A percentile compares a stretch with the other conserved stretches of the same genome.
phyloP scores from a whole-genome alignment of 768 basidiomycete genomes.

The Lepiota venenata region DNA sequence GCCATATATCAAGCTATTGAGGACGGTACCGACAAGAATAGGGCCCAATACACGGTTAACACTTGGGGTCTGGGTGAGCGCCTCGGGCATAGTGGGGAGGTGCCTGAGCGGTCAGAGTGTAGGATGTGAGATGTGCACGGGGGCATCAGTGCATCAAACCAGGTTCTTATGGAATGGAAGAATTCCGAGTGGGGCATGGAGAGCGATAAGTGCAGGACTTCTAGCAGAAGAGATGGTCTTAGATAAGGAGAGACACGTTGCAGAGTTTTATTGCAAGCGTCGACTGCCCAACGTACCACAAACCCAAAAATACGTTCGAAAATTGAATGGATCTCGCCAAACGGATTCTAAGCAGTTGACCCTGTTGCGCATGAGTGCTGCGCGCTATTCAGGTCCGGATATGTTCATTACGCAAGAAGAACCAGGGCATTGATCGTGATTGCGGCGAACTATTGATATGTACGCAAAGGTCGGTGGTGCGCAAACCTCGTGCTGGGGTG shows the following conservation, averaged over 20 bases:
- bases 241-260: neutral
- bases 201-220: neutral
- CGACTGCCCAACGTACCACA: too few species aligned
- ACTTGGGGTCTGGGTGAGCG: neutral
- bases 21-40: constrained; percentile 18
- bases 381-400: too few species aligned
- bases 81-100: neutral
- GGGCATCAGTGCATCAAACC: neutral
- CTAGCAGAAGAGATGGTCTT: neutral
- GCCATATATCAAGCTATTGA: constrained; percentile 23
- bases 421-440: too few species aligned
- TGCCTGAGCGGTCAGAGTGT: neutral
- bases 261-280: too few species aligned
- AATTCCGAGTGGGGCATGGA: neutral
- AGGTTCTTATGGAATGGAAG: neutral
- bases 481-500: too few species aligned
- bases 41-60: constrained; percentile 20
- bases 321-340: too few species aligned
- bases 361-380: too few species aligned
- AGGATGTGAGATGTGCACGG: neutral
- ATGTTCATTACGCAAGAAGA: too few species aligned
- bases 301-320: too few species aligned
- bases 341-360: too few species aligned
- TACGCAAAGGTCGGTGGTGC: too few species aligned
- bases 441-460: too few species aligned